Evolutionary conservation across 352 stramenopile species (phyloP).

Genomic region (Phytophthora macrochlamydospora): DNA sequence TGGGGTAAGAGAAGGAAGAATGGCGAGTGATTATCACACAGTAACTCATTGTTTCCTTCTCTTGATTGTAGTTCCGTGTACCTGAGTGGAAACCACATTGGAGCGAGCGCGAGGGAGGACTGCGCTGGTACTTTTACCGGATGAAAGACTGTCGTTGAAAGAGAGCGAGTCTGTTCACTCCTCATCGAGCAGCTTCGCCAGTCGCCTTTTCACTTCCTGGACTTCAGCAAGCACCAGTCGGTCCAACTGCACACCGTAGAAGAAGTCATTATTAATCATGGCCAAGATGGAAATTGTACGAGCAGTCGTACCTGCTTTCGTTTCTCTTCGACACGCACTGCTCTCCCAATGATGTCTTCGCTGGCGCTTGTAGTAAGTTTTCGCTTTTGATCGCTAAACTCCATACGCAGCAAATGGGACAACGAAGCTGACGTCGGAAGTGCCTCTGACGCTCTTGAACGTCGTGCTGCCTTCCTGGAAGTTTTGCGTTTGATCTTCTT

Average conservation of each 20-base stretch:
- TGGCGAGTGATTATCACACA: not conserved
- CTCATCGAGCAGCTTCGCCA: constrained; percentile 52
- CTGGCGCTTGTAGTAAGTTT: constrained; percentile 21
- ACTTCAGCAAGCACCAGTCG: constrained; percentile 64
- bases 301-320: constrained; percentile 55
- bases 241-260: constrained; percentile 45
- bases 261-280: not conserved
- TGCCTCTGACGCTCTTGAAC: not conserved
- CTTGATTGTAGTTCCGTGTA: constrained; percentile 67
- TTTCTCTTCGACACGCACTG: constrained; percentile 55
- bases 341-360: constrained; percentile 45
- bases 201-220: constrained; percentile 67
- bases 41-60: too few relatives aligned
- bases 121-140: constrained; percentile 83
- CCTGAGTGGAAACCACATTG: constrained; percentile 69
- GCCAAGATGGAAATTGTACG: too few relatives aligned
- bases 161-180: constrained; percentile 3
- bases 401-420: constrained; percentile 41
- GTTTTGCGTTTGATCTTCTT: constrained; percentile 27
- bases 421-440: constrained; percentile 27
- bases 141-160: constrained; percentile 33
- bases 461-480: constrained; percentile 15
- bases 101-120: constrained; percentile 49
- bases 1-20: constrained; percentile 45
- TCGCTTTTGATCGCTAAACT: constrained; percentile 32